Conservation (phyloP, 805 yeast genomes). For the Nakazawaea ernobii region DNA sequence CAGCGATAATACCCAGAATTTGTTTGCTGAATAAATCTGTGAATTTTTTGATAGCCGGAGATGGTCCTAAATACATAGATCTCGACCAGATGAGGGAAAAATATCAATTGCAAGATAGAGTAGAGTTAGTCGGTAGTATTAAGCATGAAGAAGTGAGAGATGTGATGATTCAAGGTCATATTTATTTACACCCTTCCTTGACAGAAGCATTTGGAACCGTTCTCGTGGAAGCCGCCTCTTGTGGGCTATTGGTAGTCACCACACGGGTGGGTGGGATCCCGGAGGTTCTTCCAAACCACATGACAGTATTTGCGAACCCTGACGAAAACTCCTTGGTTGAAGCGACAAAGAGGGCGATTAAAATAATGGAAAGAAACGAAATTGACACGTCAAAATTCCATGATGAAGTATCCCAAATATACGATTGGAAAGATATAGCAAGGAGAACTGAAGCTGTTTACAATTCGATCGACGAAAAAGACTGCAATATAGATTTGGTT, state of each 20-base stretch:
- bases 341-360: conserved; percentile 69
- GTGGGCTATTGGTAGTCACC: conserved; percentile 89
- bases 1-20: conserved; percentile 78
- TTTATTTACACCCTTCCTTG: conserved; percentile 85
- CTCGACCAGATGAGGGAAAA: conserved; percentile 93
- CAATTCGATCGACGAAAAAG: conserved; percentile 30
- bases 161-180: conserved; percentile 90
- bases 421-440: conserved; percentile 91
- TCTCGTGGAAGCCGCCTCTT: conserved; percentile 93
- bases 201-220: conserved; percentile 99
- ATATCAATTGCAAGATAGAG: conserved; percentile 80
- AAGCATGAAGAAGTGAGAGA: conserved; percentile 91
- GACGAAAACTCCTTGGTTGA: conserved; percentile 77
- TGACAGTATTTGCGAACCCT: conserved; percentile 89
- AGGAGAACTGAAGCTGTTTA: conserved; percentile 80
- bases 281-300: conserved; percentile 86
- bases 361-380: conserved; percentile 43
- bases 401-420: conserved; percentile 70
- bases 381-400: conserved; percentile 78
- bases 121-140: conserved; percentile 77
- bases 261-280: conserved; percentile 98
- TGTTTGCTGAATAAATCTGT: conserved; percentile 61
- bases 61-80: conserved; percentile 93
- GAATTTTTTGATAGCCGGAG: conserved; percentile 86
- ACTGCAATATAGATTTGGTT: conserved; percentile 36